Conservation (phyloP, 371 early-diverging fungal species). For the Apophysomyces sp. region DNA sequence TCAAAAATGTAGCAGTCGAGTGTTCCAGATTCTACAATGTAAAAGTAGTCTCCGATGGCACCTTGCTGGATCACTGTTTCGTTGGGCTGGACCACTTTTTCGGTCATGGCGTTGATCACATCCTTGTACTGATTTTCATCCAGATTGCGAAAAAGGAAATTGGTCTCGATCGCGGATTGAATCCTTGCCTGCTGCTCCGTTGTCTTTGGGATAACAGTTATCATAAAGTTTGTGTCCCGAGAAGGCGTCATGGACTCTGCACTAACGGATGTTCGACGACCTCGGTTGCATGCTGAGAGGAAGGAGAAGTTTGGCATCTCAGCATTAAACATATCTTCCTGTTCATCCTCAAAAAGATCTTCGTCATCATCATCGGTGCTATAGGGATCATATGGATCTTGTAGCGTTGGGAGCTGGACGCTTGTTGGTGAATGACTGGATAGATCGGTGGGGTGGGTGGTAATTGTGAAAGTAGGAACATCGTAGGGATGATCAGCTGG, state of each 20-base stretch:
- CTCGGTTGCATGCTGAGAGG: slow-evolving; percentile 10
- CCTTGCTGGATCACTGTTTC: slow-evolving; percentile 93
- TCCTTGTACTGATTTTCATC: slow-evolving; percentile 96
- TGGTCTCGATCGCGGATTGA: slow-evolving; percentile 73
- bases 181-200: slow-evolving; percentile 83
- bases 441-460: background rate
- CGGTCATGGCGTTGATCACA: slow-evolving; percentile 96
- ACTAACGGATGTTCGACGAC: slow-evolving; percentile 88
- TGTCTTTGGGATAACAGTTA: slow-evolving; percentile 86
- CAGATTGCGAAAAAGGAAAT: slow-evolving; percentile 90
- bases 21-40: slow-evolving; percentile 93
- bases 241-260: slow-evolving; percentile 96
- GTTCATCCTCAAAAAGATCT: slow-evolving; percentile 15
- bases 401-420: background rate
- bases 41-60: slow-evolving; percentile 96
- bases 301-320: slow-evolving; percentile 6
- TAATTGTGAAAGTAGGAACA: background rate
- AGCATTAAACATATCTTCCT: slow-evolving; percentile 12
- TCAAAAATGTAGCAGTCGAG: slow-evolving; percentile 87
- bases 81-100: slow-evolving; percentile 70
- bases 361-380: slow-evolving; percentile 19
- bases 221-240: slow-evolving; percentile 63
- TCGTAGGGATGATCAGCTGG: background rate
- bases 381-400: slow-evolving; percentile 7
- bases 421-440: background rate